Evolutionary conservation across 2,329 filamentous ascomycete species (phyloP).

Genomic region (Colletotrichum sansevieriae): DNA sequence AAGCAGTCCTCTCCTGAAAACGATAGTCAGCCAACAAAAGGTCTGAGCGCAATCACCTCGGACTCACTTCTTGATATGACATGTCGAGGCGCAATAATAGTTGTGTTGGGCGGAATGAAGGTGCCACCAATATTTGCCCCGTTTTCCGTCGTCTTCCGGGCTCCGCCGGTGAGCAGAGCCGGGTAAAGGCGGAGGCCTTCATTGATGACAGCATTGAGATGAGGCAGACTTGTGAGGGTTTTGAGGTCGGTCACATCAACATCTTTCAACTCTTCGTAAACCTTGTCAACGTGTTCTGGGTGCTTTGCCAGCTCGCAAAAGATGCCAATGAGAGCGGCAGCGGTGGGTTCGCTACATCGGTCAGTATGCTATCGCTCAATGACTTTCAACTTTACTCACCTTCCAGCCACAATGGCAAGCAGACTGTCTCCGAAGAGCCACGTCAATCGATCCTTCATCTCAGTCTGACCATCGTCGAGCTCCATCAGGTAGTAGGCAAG

Average conservation of each 20-base stretch:
- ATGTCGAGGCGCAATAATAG: slow-evolving; percentile 42
- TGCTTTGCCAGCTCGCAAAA: slow-evolving; percentile 43
- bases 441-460: slow-evolving; percentile 27
- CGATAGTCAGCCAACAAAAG: not conserved
- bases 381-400: slow-evolving; percentile 19
- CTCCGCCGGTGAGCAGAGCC: slow-evolving; percentile 37
- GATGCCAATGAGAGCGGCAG: slow-evolving; percentile 41
- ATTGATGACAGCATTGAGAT: slow-evolving; percentile 44
- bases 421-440: slow-evolving; percentile 42
- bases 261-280: slow-evolving; percentile 35
- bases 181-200: slow-evolving; percentile 40
- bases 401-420: slow-evolving; percentile 44
- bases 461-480: slow-evolving; percentile 30
- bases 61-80: slow-evolving; percentile 52
- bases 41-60: not conserved
- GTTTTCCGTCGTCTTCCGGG: slow-evolving; percentile 39
- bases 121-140: slow-evolving; percentile 35
- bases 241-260: slow-evolving; percentile 43
- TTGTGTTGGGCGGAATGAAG: slow-evolving; percentile 39
- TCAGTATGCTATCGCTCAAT: not conserved
- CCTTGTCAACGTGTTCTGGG: slow-evolving; percentile 38
- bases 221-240: slow-evolving; percentile 41
- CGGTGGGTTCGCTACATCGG: slow-evolving; percentile 41
- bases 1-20: slow-evolving; percentile 48
- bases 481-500: slow-evolving; percentile 39